Base-by-base conservation (phyloP, 768 basidiomycete species). In the Antrodiella citrinella region DNA sequence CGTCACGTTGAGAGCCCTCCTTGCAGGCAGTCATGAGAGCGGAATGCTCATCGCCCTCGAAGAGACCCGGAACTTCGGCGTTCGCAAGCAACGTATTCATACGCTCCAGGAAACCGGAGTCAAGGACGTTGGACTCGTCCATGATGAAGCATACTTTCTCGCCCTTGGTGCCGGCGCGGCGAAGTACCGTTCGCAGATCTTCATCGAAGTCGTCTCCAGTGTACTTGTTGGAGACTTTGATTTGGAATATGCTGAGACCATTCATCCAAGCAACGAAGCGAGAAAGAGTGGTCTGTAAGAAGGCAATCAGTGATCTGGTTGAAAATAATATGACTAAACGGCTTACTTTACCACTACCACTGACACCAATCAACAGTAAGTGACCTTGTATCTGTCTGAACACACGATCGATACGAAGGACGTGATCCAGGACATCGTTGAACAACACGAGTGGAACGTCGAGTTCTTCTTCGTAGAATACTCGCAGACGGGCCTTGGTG, bases 241-340 rank as follows among this genome's bases (percentile, higher is more conserved):
- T 96, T 65, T 99, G 96, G 78, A 96, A 99, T 57, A 99, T 94
- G 63, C 90, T 96, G 48, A 99, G 73, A 41, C 96, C 96, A 59
- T 99, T 99, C 85, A 99, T 97, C 96, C 96, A 99, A 0, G 96
- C 96, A 22, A 99, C 96, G 65, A 99, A 99, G 44, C 96, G 85
- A 35, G 96, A 96, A 1, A 99, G 70, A 0, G 94, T 99, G 3
- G 96, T 99, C 96, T 97, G 61, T 7, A 22, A 13, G 35, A 38
- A 38, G 10, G 18, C 35, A 38, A 38, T 9, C 12, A 20, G 4
- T 12, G 7, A 9, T 10, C 24, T n/a, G n/a, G n/a, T 11, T 13
- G 23, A 26, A 1, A 19, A 49, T 44, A 0, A 26, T 24, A 43
- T 23, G 12, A 7, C 24, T 30, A 44, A 51, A 38, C 23, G 18